phyloP scores from a whole-genome alignment of 306 rosid genomes.

The Cucumis hystrix region DNA sequence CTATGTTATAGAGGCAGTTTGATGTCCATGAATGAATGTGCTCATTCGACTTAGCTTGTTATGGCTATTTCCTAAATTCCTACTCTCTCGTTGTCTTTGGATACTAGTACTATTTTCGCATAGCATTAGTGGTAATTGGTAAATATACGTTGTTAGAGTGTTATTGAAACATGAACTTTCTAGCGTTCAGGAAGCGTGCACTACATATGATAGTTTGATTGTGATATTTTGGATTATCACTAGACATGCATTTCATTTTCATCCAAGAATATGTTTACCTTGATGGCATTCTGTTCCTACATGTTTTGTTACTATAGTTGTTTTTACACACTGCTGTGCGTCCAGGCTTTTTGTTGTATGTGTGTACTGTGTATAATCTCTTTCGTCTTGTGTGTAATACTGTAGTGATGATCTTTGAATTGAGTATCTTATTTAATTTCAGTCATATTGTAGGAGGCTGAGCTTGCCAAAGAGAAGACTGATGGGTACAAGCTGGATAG shows the following conservation, averaged over 20 bases:
- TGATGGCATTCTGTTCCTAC: not conserved
- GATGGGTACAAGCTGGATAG: slow-evolving; percentile 83
- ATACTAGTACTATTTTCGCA: not conserved
- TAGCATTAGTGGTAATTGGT: not conserved
- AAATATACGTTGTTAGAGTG: not conserved
- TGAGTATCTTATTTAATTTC: not conserved
- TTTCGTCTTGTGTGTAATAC: not conserved
- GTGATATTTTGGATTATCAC: not conserved
- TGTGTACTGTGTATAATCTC: not conserved
- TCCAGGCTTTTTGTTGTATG: not conserved
- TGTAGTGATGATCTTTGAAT: not conserved
- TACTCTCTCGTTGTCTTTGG: not conserved
- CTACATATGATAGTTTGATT: not conserved
- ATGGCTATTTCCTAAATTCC: not conserved
- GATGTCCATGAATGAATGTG: not conserved
- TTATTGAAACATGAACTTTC: not conserved
- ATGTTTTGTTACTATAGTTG: not conserved
- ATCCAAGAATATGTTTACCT: not conserved
- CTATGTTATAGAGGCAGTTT: not conserved
- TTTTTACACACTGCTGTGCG: no score
- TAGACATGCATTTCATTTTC: not conserved
- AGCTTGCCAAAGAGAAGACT: slow-evolving; percentile 78
- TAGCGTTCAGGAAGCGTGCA: not conserved
- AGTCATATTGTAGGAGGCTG: slow-evolving; percentile 56
- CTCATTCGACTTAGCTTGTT: not conserved